Percentiles rank a stretch among this genome's conserved stretches.
phyloP scores from a whole-genome alignment of 1,139 yeast genomes.

The Geotrichum armillariae region DNA sequence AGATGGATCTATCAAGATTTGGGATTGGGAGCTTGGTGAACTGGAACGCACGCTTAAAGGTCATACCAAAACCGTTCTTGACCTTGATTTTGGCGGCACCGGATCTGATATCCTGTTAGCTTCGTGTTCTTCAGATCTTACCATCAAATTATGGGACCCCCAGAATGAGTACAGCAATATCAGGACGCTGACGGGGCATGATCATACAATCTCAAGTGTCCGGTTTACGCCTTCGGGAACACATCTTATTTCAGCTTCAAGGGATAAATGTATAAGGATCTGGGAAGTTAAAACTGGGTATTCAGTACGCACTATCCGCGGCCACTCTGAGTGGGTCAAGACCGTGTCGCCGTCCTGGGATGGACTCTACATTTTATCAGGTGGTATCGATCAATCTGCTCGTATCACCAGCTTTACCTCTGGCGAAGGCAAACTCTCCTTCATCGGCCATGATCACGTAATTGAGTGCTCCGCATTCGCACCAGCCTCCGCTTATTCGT shows the following conservation, averaged over 20 bases:
- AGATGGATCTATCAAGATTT: conserved; percentile 71
- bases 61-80: conserved; percentile 71
- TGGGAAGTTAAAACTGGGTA: conserved; percentile 80
- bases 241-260: conserved; percentile 66
- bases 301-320: conserved; percentile 63
- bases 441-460: conserved; percentile 82
- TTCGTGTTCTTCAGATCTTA: conserved; percentile 73
- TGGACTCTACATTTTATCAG: conserved; percentile 67
- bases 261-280: conserved; percentile 69
- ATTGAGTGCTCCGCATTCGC: conserved; percentile 72
- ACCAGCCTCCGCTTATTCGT: conserved; percentile 52
- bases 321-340: conserved; percentile 91
- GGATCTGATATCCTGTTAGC: conserved; percentile 41
- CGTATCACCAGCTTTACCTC: conserved; percentile 61
- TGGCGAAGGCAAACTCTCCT: conserved; percentile 66
- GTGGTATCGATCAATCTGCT: conserved; percentile 79
- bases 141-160: conserved; percentile 71
- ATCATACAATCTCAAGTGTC: conserved; percentile 76
- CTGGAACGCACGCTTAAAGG: conserved; percentile 72
- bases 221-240: conserved; percentile 51
- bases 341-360: conserved; percentile 51
- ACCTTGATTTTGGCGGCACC: conserved; percentile 48
- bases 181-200: conserved; percentile 82
- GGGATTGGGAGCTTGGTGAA: conserved; percentile 73
- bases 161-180: conserved; percentile 52